Conservation (phyloP, 192 early-diverging fungal species). For the Martensiomyces pterosporus region DNA sequence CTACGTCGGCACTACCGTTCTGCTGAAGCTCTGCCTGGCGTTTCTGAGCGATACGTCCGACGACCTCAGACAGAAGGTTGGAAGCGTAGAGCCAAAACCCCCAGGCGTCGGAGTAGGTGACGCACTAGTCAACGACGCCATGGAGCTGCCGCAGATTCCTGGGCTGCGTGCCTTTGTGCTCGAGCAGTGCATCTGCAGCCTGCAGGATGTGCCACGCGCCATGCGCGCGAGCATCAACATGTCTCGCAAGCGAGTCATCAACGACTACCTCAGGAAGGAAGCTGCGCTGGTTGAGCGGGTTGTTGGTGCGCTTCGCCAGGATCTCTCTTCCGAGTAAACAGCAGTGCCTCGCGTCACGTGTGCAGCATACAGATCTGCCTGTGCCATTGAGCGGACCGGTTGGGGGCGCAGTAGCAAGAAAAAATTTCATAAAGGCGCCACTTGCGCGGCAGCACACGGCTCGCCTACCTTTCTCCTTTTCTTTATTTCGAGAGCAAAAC, state of each 20-base stretch:
- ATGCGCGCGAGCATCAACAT: constrained; percentile 3
- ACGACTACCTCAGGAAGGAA: neutral
- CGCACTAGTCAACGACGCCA: constrained; percentile 15
- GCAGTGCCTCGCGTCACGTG: too few species aligned
- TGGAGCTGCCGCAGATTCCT: constrained; percentile 16
- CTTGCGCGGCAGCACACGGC: too few species aligned
- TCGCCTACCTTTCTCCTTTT: neutral
- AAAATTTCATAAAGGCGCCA: too few species aligned
- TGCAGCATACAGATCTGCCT: too few species aligned
- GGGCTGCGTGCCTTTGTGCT: constrained; percentile 5
- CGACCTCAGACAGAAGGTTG: constrained; percentile 5
- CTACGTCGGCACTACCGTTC: neutral
- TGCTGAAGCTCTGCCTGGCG: constrained; percentile 25
- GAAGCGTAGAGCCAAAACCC: neutral
- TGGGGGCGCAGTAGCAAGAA: too few species aligned
- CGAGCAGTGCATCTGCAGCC: neutral
- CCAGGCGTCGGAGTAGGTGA: constrained; percentile 19
- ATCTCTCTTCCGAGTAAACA: too few species aligned
- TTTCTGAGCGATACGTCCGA: constrained; percentile 19
- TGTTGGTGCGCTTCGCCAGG: too few species aligned
- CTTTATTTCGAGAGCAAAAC: neutral
- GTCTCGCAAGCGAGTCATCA: too few species aligned
- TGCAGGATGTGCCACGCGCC: neutral
- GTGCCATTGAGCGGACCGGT: too few species aligned
- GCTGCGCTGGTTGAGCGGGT: neutral